Conservation (phyloP, 768 basidiomycete species). For the Pleurotus giganteus region DNA sequence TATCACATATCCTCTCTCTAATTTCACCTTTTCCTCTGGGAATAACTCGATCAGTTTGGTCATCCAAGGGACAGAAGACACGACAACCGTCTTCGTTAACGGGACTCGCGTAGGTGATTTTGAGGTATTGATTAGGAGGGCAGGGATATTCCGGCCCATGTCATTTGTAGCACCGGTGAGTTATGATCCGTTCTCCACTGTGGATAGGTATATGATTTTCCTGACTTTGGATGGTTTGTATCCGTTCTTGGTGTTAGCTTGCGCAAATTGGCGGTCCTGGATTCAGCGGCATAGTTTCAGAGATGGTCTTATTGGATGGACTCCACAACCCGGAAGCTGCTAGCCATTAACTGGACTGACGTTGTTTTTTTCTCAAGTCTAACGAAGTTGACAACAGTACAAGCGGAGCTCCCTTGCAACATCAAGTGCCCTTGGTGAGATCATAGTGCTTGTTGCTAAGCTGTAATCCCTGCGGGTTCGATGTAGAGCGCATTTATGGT, state of each 20-base stretch:
- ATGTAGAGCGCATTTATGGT: too few species aligned
- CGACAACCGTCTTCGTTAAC: background rate
- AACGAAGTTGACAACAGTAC: too few species aligned
- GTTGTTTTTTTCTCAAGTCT: too few species aligned
- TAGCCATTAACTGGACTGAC: too few species aligned
- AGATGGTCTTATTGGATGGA: background rate
- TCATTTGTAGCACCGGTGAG: conserved; percentile 5
- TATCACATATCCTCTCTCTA: background rate
- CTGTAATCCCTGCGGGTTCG: too few species aligned
- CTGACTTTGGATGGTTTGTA: background rate
- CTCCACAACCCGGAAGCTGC: background rate
- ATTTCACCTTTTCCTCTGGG: background rate
- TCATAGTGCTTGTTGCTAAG: too few species aligned
- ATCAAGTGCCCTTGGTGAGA: too few species aligned
- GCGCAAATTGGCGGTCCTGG: conserved; percentile 6
- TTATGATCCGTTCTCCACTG: background rate
- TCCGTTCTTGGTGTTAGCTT: background rate
- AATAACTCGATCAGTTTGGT: background rate
- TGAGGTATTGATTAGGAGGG: background rate
- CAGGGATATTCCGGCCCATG: background rate
- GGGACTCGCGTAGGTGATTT: conserved; percentile 1
- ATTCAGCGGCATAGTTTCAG: background rate
- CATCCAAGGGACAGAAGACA: conserved; percentile 4
- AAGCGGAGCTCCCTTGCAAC: too few species aligned
- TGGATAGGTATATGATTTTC: background rate